These are phyloP conservation scores for Cytospora piceicola DNA, from an alignment of 2,329 filamentous ascomycete genomes.

Conservation along the genomic window DNA sequence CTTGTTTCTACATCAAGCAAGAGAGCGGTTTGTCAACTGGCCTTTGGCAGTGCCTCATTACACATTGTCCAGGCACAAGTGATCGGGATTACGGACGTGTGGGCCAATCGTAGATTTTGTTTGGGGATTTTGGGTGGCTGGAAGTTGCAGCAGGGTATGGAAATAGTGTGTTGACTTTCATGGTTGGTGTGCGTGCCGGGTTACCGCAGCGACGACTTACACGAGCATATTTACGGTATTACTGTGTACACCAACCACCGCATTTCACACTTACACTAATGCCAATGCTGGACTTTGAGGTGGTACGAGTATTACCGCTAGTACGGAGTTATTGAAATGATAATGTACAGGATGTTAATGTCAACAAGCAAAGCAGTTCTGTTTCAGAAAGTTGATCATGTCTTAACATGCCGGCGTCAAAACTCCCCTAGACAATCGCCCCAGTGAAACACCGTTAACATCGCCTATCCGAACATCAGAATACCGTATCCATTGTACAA, in stretches of 20 bases:
- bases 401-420: not conserved
- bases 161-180: not conserved
- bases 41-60: not conserved
- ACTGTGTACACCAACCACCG: not conserved
- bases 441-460: not conserved
- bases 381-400: not conserved
- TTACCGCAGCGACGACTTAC: not conserved
- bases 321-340: too few species aligned
- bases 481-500: not conserved
- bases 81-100: not conserved
- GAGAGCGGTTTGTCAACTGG: not conserved
- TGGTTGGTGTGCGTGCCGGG: not conserved
- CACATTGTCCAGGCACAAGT: not conserved
- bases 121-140: not conserved
- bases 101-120: not conserved
- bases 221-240: not conserved
- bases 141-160: not conserved
- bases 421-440: not conserved
- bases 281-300: not conserved
- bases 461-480: too few species aligned
- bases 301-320: too few species aligned
- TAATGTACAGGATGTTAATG: not conserved
- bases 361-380: not conserved
- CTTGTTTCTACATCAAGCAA: not conserved
- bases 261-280: not conserved